Base-by-base conservation (phyloP, 441 rosid genomes). In the Raphanus hybrid region DNA sequence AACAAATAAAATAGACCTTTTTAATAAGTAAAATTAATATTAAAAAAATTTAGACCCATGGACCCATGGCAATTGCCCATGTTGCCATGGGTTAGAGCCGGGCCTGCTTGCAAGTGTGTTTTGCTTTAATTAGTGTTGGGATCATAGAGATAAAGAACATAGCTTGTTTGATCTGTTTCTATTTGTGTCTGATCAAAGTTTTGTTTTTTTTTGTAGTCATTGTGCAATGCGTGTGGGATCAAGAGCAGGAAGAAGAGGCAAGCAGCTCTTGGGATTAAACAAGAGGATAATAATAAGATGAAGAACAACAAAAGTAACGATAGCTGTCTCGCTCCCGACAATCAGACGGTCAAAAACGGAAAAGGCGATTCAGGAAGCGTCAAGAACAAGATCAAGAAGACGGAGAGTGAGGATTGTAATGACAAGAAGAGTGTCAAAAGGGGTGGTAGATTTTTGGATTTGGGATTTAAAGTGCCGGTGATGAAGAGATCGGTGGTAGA, bases 191-290 rank as follows among this genome's bases (percentile, higher is more conserved):
- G 6, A 37, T 41, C 66, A 64, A 9, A 45, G 1, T 15, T 43
- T 34, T 8, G 57, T 11, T 20, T 3, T 29, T 29, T 4, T 23
- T 9, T 75, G 80, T 82, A 93, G 98, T 93, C 98, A 1, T 84
- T 93, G 8, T 93, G 98, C 35, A 93, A 93, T 82, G 98, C 98
- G 1, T 93, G 98, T 66, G 98, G 98, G 76, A 93, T 93, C 82
- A 86, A 96, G 71, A 93, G 95, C 86, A 84, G 98, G 84, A 93
- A 93, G 80, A 93, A 90, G 87, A 87, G 88, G 59, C 85, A 94
- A 54, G 93, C 92, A 3, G 76, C 84, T 5, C 16, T 87, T 37
- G 90, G 95, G n/a, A 23, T 23, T 8, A 52, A 26, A 20, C 55
- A 35, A 64, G 77, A 73, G 7, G 77, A 73, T 4, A 3, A 73